Evolutionary conservation across 1,284 basidiomycete genomes (phyloP), one percentile per base, ranked within the genome.

Genomic region (Cutaneotrichosporon mucoides): DNA sequence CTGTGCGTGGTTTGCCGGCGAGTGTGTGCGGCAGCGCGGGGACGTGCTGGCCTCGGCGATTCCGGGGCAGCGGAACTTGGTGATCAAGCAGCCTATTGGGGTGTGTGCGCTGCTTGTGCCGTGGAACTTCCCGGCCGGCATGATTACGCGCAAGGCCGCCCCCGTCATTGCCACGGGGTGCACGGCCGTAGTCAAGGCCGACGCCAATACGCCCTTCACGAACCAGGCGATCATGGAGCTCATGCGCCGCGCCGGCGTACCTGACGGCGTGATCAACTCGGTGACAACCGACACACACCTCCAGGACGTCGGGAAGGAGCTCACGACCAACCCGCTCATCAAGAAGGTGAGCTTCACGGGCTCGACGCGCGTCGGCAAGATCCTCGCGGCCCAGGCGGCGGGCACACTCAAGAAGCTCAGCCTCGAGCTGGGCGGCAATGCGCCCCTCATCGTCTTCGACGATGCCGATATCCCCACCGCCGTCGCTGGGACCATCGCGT

Each of bases 381-480:
- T 92, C 55, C 82, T 99, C 44, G 91, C 92, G 73, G 82, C 82
- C 12, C 87, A 97, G 81, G 85, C 92, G 12, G 81, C 91, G 6
- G 84, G 84, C 2, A 97, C 92, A 0, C 76, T 99, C 67, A 99
- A 99, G 80, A 99, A 97, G 73, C 81, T 92, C 37, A 90, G 90
- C 0, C 80, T 94, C 56, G 92, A 94, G 69, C 72, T 80, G 45
- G 75, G 75, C 45, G 75, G 74, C 35, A 77, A 77, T 52, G 75
- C 75, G 9, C 75, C 75, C 6, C 57, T 76, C 37, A 77, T 77
- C 62, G 92, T 99, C 7, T 99, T 99, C 73, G 90, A 93, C 62
- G 96, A 99, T 71, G 94, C 94, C 0, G 88, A 99, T 73, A 84
- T 99, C 55, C 90, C 93, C 62, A 87, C 88, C 55, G 96, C 96